Evolutionary conservation across 768 basidiomycete genomes (phyloP).

Genomic region (Terana coerulea): DNA sequence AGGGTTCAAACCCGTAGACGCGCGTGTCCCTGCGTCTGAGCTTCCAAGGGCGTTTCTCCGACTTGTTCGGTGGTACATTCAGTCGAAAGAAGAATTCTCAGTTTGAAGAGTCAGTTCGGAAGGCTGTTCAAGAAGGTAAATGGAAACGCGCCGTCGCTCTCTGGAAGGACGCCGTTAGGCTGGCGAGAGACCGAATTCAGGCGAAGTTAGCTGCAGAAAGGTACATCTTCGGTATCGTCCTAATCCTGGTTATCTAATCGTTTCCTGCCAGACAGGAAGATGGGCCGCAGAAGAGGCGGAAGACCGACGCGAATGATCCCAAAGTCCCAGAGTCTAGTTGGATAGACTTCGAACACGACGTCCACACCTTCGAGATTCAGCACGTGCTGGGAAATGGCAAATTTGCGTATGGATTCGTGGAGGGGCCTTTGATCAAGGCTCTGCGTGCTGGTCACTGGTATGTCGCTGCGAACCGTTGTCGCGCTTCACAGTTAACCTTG

Average conservation of each 20-base stretch:
- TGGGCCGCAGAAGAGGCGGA: slow-evolving; percentile 67
- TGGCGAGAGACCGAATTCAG: slow-evolving; percentile 64
- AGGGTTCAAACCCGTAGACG: slow-evolving; percentile 94
- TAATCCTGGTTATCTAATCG: too few species aligned
- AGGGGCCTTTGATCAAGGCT: slow-evolving; percentile 93
- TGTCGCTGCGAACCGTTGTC: slow-evolving; percentile 22
- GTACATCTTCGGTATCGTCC: slow-evolving; percentile 11
- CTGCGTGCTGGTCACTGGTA: slow-evolving; percentile 88
- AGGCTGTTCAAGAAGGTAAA: slow-evolving; percentile 74
- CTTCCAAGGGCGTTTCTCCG: slow-evolving; percentile 73
- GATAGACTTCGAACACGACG: slow-evolving; percentile 61
- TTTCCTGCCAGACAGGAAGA: slow-evolving; percentile 28
- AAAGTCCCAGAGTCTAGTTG: slow-evolving; percentile 53
- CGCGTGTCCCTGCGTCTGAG: slow-evolving; percentile 67
- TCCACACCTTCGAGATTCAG: slow-evolving; percentile 82
- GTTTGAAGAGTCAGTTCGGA: slow-evolving; percentile 77
- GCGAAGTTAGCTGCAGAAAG: slow-evolving; percentile 29
- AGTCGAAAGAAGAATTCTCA: slow-evolving; percentile 86
- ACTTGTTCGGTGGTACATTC: slow-evolving; percentile 82
- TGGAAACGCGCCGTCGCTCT: slow-evolving; percentile 83
- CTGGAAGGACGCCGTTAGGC: slow-evolving; percentile 73
- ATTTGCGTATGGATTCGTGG: slow-evolving; percentile 92
- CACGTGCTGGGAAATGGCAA: slow-evolving; percentile 86
- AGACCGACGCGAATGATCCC: slow-evolving; percentile 43
- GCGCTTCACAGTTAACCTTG: neutral